phyloP scores from a whole-genome alignment of 805 yeast species.

The Vanderwaltozyma polyspora region DNA sequence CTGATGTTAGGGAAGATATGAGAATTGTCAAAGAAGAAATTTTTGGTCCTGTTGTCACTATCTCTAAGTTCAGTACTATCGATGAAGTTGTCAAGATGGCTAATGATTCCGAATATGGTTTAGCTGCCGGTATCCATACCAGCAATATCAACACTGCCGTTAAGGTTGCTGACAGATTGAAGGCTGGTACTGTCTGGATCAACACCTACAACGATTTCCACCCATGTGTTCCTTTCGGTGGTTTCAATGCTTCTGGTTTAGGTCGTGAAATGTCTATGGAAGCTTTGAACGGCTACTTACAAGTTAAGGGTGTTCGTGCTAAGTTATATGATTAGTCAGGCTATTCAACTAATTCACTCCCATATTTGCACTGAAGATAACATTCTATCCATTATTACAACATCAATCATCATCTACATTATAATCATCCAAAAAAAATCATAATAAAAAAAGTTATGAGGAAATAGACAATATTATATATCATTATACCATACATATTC shows the following conservation, averaged over 20 bases:
- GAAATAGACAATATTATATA: no score
- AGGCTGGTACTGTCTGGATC: slow-evolving; percentile 77
- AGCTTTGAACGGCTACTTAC: slow-evolving; percentile 73
- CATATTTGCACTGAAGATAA: neutral
- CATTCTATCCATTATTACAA: no score
- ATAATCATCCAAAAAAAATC: no score
- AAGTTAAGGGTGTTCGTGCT: slow-evolving; percentile 59
- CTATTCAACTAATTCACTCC: no score
- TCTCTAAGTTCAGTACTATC: slow-evolving; percentile 56
- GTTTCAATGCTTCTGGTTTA: slow-evolving; percentile 75
- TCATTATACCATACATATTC: no score
- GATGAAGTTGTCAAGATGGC: slow-evolving; percentile 69
- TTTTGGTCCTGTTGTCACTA: slow-evolving; percentile 80
- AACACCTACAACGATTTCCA: slow-evolving; percentile 83
- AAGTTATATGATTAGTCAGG: slow-evolving; percentile 1
- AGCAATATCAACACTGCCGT: slow-evolving; percentile 53
- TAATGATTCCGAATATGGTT: slow-evolving; percentile 69
- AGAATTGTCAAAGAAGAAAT: slow-evolving; percentile 79
- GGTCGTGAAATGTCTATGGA: slow-evolving; percentile 90
- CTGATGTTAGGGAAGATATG: slow-evolving; percentile 66
- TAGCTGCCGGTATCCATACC: slow-evolving; percentile 84
- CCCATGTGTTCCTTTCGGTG: slow-evolving; percentile 83
- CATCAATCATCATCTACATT: no score
- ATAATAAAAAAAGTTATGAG: no score
- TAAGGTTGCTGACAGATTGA: slow-evolving; percentile 52